Percentiles rank a stretch among this genome's conserved stretches.
These are phyloP conservation scores for Fusarium caatingaense DNA, from an alignment of 2,329 filamentous ascomycete species.

Conservation along the genomic window DNA sequence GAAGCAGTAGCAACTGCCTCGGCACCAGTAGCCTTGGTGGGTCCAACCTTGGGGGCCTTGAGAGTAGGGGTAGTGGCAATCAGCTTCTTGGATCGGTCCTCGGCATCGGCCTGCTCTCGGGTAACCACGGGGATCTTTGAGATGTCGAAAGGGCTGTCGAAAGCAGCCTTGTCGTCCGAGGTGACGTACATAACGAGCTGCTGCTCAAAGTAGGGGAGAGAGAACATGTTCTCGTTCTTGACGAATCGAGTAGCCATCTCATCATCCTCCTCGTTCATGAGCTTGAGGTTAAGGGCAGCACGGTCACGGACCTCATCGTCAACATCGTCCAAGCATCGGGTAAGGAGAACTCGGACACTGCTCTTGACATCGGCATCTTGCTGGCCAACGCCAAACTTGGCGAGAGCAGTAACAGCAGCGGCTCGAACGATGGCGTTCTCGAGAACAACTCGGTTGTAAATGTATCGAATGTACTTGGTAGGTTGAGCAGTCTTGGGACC, in stretches of 20 bases:
- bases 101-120: conserved; percentile 93
- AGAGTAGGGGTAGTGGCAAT: conserved; percentile 91
- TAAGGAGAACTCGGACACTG: conserved; percentile 91
- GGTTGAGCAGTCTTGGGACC: conserved; percentile 95
- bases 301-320: conserved; percentile 98
- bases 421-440: conserved; percentile 97
- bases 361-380: conserved; percentile 97
- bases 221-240: conserved; percentile 97
- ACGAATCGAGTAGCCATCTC: conserved; percentile 88
- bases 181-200: conserved; percentile 98
- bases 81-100: conserved; percentile 97
- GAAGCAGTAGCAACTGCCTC: conserved; percentile 82
- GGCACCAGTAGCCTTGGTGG: conserved; percentile 77
- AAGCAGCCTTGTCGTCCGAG: conserved; percentile 87
- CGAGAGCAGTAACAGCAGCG: conserved; percentile 92
- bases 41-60: conserved; percentile 87
- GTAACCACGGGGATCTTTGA: conserved; percentile 92
- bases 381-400: conserved; percentile 97
- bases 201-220: conserved; percentile 93
- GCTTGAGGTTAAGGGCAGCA: conserved; percentile 87
- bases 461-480: conserved; percentile 99
- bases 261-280: conserved; percentile 94
- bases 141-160: conserved; percentile 89
- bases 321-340: conserved; percentile 92
- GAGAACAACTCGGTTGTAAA: conserved; percentile 97